Conservation (phyloP, 108 stramenopile species). For the Discostella pseudostelligera region DNA sequence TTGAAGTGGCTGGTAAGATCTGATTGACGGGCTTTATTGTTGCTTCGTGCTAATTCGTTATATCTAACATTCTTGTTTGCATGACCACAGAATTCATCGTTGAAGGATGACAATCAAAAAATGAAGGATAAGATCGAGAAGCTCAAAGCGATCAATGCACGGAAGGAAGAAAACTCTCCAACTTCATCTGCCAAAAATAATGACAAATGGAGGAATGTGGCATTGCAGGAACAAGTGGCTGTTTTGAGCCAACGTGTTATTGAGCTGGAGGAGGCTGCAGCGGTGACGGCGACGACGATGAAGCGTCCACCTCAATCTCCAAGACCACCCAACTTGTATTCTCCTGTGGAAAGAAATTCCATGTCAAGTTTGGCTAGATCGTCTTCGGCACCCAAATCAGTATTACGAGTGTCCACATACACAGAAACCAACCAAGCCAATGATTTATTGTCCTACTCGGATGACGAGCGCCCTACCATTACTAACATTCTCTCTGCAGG, state of each 20-base stretch:
- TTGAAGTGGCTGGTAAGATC: conserved; percentile 53
- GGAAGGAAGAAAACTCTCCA: conserved; percentile 25
- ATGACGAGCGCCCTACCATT: neutral
- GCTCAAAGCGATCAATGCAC: conserved; percentile 31
- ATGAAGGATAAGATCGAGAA: conserved; percentile 52
- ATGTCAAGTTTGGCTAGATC: conserved; percentile 1
- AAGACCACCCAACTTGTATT: conserved; percentile 29
- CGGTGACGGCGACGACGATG: neutral
- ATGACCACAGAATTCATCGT: conserved; percentile 22
- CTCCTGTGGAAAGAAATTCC: conserved; percentile 32
- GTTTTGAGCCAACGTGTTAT: conserved; percentile 51
- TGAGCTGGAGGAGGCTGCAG: conserved; percentile 55
- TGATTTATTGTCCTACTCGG: conserved; percentile 28
- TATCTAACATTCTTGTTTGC: neutral
- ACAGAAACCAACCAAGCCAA: conserved; percentile 12
- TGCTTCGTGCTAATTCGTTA: neutral
- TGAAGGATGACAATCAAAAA: conserved; percentile 76
- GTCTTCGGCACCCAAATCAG: conserved; percentile 17
- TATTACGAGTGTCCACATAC: conserved; percentile 17
- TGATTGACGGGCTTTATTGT: neutral
- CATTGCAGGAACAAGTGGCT: conserved; percentile 63
- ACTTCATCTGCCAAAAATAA: conserved; percentile 42
- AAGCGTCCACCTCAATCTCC: conserved; percentile 8
- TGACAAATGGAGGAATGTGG: conserved; percentile 62
- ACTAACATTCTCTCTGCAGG: neutral